These are phyloP conservation scores for Auriculariales sp. DNA, from an alignment of 768 basidiomycete genomes.

Conservation along the genomic window DNA sequence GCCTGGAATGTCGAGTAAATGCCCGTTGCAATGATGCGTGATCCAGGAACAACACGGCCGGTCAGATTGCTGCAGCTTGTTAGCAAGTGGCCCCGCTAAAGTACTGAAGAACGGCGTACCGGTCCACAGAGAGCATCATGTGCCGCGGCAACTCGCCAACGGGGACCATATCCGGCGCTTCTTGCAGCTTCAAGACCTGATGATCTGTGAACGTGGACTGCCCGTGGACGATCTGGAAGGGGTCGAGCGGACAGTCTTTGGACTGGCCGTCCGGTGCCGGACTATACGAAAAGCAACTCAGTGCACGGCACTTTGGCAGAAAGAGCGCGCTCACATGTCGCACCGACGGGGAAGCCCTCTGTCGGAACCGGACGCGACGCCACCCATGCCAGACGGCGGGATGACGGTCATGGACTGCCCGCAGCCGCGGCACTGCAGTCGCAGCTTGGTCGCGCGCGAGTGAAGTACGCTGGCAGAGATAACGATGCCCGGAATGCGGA, in stretches of 20 bases:
- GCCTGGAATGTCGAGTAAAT: conserved; percentile 95
- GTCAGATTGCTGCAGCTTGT: conserved; percentile 46
- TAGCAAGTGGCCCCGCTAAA: not conserved
- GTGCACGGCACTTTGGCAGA: too few relatives aligned
- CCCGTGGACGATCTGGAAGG: conserved; percentile 88
- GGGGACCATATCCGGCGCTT: conserved; percentile 98
- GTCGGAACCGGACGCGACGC: conserved; percentile 76
- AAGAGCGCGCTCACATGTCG: conserved; percentile 37
- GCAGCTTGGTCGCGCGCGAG: conserved; percentile 82
- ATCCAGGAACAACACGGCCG: conserved; percentile 88
- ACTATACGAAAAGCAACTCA: conserved; percentile 1
- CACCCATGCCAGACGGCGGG: conserved; percentile 66
- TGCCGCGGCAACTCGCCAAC: conserved; percentile 95
- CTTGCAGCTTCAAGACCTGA: conserved; percentile 91
- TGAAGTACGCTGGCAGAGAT: conserved; percentile 92
- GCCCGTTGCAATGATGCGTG: conserved; percentile 88
- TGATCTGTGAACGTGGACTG: conserved; percentile 92
- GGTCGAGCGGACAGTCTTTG: conserved; percentile 92
- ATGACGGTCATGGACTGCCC: conserved; percentile 64
- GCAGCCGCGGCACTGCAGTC: conserved; percentile 87
- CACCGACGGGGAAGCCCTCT: conserved; percentile 77
- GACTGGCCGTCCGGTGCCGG: conserved; percentile 65
- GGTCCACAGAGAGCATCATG: conserved; percentile 82
- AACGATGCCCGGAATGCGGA: conserved; percentile 94
- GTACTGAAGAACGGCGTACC: conserved; percentile 19